Percentiles rank a stretch among this genome's conserved stretches.
Evolutionary conservation across 805 yeast species (phyloP).

Genomic region (Yarrowia divulgata): DNA sequence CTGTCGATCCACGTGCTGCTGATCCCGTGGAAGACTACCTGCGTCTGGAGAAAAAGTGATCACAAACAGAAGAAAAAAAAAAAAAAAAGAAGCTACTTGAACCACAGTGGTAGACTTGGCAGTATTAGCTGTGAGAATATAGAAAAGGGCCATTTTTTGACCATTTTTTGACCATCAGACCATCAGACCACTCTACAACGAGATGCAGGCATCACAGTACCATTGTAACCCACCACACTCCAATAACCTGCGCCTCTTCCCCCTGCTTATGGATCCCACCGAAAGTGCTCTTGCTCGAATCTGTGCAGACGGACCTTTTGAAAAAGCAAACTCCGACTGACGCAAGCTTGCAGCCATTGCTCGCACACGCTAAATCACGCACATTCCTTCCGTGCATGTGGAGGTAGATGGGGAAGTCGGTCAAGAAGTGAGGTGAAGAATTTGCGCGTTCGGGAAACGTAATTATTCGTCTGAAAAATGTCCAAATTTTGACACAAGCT

Average conservation of each 20-base stretch:
- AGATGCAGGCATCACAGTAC: no score
- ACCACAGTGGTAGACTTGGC: no score
- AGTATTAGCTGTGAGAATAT: no score
- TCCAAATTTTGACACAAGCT: no score
- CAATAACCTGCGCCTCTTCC: not conserved
- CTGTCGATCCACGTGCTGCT: conserved; percentile 3
- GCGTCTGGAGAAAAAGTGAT: no score
- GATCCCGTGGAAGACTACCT: not conserved
- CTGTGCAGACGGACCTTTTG: not conserved
- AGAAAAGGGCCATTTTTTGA: no score
- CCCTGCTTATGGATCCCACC: not conserved
- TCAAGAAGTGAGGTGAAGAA: no score
- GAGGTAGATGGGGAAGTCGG: not conserved
- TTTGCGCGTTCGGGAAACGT: no score
- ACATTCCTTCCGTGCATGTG: conserved; percentile 18
- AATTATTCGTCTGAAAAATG: no score
- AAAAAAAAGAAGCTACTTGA: not conserved
- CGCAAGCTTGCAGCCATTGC: not conserved
- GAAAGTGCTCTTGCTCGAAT: not conserved
- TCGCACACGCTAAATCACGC: conserved; percentile 1
- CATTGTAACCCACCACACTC: no score
- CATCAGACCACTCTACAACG: no score
- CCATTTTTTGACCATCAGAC: no score
- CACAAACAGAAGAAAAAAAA: conserved; percentile 5
- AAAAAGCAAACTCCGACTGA: not conserved